phyloP scores from a whole-genome alignment of 2,329 filamentous ascomycete genomes.

The Zymoseptoria brevis region DNA sequence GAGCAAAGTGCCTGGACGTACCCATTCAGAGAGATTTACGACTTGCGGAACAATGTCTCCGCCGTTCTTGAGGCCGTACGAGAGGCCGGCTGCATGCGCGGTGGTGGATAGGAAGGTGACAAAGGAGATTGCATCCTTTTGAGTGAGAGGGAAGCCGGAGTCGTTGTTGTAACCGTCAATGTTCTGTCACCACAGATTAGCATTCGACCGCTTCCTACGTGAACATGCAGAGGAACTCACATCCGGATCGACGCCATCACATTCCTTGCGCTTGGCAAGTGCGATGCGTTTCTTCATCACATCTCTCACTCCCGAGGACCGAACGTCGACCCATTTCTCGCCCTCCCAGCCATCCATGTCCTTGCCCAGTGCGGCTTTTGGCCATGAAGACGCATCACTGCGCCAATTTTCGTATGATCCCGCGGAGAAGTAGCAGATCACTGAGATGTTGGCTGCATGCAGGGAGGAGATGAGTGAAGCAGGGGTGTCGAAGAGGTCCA shows the following conservation, averaged over 20 bases:
- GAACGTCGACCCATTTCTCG: conserved; percentile 59
- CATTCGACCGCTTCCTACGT: not conserved
- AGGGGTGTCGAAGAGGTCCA: conserved; percentile 7
- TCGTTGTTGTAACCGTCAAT: conserved; percentile 19
- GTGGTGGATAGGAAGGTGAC: conserved; percentile 54
- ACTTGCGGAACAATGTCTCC: conserved; percentile 50
- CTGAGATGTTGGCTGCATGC: conserved; percentile 20
- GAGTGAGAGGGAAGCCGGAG: conserved; percentile 50
- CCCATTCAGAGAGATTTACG: conserved; percentile 51
- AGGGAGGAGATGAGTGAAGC: conserved; percentile 3
- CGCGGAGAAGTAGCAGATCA: conserved; percentile 70
- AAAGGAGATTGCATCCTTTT: conserved; percentile 50
- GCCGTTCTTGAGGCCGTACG: conserved; percentile 62
- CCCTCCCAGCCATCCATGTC: conserved; percentile 55
- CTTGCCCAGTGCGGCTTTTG: conserved; percentile 48
- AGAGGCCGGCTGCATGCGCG: conserved; percentile 48
- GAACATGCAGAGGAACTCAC: not conserved
- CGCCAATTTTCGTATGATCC: conserved; percentile 63
- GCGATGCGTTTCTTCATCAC: conserved; percentile 58
- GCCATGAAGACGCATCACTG: conserved; percentile 54
- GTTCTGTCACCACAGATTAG: conserved; percentile 4
- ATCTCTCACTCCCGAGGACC: conserved; percentile 47
- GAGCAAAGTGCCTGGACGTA: not conserved
- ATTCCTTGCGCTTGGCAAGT: conserved; percentile 42
- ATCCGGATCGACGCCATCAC: conserved; percentile 33